Percentiles rank a stretch among this genome's conserved stretches.
Conservation (phyloP, 2,329 filamentous ascomycete species). For the Lasiodiplodia hormozganensis region DNA sequence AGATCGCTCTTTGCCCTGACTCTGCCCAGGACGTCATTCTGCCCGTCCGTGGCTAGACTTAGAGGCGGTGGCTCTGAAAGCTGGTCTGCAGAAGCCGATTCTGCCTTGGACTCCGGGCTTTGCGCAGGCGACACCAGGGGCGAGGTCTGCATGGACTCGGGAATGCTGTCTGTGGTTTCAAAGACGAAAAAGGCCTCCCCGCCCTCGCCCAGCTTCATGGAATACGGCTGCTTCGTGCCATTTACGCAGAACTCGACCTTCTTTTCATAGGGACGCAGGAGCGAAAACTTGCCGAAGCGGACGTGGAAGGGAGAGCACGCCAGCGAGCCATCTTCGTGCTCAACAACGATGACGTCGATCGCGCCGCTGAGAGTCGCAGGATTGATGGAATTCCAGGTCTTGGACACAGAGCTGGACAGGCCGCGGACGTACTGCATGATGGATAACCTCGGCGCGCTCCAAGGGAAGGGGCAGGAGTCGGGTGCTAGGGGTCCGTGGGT, state of each 20-base stretch:
- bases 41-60: constrained; percentile 62
- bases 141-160: constrained; percentile 92
- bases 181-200: constrained; percentile 99
- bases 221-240: constrained; percentile 86
- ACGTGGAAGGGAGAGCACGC: constrained; percentile 98
- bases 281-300: constrained; percentile 97
- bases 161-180: constrained; percentile 89
- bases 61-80: constrained; percentile 75
- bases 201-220: constrained; percentile 98
- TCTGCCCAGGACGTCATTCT: constrained; percentile 14
- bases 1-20: constrained; percentile 56
- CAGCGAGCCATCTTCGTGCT: constrained; percentile 89
- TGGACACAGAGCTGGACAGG: constrained; percentile 92
- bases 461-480: constrained; percentile 11
- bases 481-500: constrained; percentile 11
- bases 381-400: constrained; percentile 99
- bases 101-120: constrained; percentile 72
- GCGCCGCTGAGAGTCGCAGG: constrained; percentile 95
- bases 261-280: constrained; percentile 94
- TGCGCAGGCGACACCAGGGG: constrained; percentile 88
- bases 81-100: constrained; percentile 50
- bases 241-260: constrained; percentile 99
- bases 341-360: constrained; percentile 98
- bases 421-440: constrained; percentile 97
- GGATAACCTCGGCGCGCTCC: constrained; percentile 64